Evolutionary conservation across 768 basidiomycete genomes (phyloP).

Genomic region (Multifurca ochricompacta): DNA sequence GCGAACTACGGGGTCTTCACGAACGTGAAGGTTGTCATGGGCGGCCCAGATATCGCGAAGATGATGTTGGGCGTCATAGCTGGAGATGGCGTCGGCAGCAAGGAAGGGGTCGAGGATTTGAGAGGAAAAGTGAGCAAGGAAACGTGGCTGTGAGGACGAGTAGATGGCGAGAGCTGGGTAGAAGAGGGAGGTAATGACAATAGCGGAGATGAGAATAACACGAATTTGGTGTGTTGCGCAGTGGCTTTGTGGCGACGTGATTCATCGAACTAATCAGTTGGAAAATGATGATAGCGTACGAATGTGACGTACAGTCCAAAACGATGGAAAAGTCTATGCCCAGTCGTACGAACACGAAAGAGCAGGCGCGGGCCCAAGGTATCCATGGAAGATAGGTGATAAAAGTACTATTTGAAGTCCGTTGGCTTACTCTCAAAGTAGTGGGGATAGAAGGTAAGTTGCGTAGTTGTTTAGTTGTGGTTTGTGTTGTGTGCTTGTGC

Average conservation of each 20-base stretch:
- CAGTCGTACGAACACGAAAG: slow-evolving; percentile 33
- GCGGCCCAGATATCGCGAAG: slow-evolving; percentile 67
- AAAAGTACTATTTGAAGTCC: neutral
- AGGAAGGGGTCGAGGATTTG: slow-evolving; percentile 58
- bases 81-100: slow-evolving; percentile 44
- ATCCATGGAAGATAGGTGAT: slow-evolving; percentile 20
- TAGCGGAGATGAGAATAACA: slow-evolving; percentile 77
- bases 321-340: slow-evolving; percentile 51
- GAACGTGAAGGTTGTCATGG: slow-evolving; percentile 52
- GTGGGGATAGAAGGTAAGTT: neutral
- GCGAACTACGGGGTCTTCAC: slow-evolving; percentile 62
- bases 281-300: neutral
- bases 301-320: slow-evolving; percentile 66
- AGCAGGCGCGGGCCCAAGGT: slow-evolving; percentile 20
- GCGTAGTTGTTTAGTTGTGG: too few relatives aligned
- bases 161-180: slow-evolving; percentile 87
- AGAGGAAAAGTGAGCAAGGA: slow-evolving; percentile 45
- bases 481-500: neutral
- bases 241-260: slow-evolving; percentile 42
- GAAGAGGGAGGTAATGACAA: slow-evolving; percentile 84
- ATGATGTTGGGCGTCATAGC: slow-evolving; percentile 50
- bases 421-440: neutral
- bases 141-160: slow-evolving; percentile 59
- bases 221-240: slow-evolving; percentile 88
- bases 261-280: neutral